Conservation (phyloP, 192 early-diverging fungal genomes). For the Backusella morwellensis region DNA sequence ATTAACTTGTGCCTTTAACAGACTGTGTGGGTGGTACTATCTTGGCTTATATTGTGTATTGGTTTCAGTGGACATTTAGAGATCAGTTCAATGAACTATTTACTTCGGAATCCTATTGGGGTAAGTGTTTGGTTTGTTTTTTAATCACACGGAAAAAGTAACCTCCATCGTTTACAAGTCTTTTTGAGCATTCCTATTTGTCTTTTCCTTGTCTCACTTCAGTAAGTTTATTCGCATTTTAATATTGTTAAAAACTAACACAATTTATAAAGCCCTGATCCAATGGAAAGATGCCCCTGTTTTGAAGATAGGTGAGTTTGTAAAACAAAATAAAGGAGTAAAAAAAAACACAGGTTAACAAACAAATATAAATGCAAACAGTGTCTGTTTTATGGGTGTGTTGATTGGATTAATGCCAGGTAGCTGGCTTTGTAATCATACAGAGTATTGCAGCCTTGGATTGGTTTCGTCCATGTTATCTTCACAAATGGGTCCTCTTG, state of each 20-base stretch:
- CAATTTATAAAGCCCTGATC: slow-evolving; percentile 50
- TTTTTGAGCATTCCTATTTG: slow-evolving; percentile 32
- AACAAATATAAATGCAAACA: background rate
- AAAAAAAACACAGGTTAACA: background rate
- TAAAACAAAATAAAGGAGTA: background rate
- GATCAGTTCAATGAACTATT: slow-evolving; percentile 34
- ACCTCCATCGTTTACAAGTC: slow-evolving; percentile 29
- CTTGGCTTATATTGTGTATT: slow-evolving; percentile 61
- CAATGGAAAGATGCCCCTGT: slow-evolving; percentile 71
- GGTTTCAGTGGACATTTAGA: slow-evolving; percentile 52
- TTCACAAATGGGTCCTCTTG: background rate
- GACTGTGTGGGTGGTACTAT: slow-evolving; percentile 72
- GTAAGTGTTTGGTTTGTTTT: slow-evolving; percentile 24
- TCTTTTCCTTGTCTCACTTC: slow-evolving; percentile 29
- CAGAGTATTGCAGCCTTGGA: slow-evolving; percentile 15
- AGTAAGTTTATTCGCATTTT: slow-evolving; percentile 20
- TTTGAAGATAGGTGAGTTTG: slow-evolving; percentile 61
- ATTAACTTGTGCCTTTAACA: background rate
- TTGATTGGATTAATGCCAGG: slow-evolving; percentile 59
- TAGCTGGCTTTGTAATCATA: slow-evolving; percentile 42
- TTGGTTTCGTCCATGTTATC: background rate
- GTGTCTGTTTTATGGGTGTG: slow-evolving; percentile 64
- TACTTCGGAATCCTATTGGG: slow-evolving; percentile 34
- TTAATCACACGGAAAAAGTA: slow-evolving; percentile 13
- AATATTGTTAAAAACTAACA: slow-evolving; percentile 19